Evolutionary conservation across 306 rosid species (phyloP), one percentile per base, ranked within the genome.

Genomic region (Prunus fruticosa): DNA sequence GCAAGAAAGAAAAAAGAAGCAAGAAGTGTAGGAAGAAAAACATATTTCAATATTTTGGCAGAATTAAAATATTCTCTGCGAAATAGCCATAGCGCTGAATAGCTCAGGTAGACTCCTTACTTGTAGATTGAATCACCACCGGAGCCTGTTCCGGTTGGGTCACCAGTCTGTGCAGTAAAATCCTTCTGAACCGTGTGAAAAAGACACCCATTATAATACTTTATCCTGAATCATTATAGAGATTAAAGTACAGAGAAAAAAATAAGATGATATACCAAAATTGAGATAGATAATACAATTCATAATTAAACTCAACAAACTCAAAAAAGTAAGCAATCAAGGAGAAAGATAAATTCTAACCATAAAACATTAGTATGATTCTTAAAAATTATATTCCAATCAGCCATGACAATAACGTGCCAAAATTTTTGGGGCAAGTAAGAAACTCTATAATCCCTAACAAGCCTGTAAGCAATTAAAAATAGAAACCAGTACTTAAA

Each of bases 161-260:
- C 99, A 11, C 97, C 97, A 22, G 97, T 87, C 74, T 92, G 99
- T n/a, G 99, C 97, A 9, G 93, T 95, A 76, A 92, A 95, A 80
- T 95, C 97, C 88, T 90, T 95, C 80, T 92, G 99, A 70, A 92
- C 83, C 7, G 84, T 86, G 85, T 95, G 97, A 87, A 95, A 92
- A 13, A 95, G 78, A 74, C 93, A 90, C 13, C 97, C 98, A 73
- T 92, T 90, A 52, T 92, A 95, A 78, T 89, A 92, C 81, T 94
- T 94, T 46, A 89, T 83, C 87, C 98, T 93, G 87, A 67, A 41
- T 11, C 72, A 73, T 66, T 46, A 78, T 5, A 1, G 22, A 3
- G 14, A 11, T 72, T 8, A 23, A 22, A 56, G 23, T 15, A 49
- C 30, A 32, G n/a, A 73, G 30, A 16, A 19, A 70, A 87, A 71